Base-by-base conservation (phyloP, 2,329 filamentous ascomycete species). In the Sclerotinia spermophila region DNA sequence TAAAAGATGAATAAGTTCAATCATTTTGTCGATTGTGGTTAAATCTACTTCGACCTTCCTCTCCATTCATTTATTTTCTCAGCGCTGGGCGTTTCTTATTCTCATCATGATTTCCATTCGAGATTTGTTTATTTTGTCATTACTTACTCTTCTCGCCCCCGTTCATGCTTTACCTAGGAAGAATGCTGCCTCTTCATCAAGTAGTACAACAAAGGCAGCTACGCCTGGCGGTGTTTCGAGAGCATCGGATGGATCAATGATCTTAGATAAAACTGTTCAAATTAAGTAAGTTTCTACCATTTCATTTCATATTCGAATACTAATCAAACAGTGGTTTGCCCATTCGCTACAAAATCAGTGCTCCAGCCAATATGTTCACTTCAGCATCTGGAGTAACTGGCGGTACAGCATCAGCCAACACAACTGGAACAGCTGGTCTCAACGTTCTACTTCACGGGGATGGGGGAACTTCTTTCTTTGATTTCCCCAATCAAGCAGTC, bases 401-500 rank as follows among this genome's bases (percentile, higher is more conserved):
- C 48, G 85, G 76, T 11, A 71, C 77, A 15, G 73, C 76, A 65
- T 33, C 80, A 78, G 66, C 72, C 58, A 76, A 75, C 42, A 71
- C 76, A 33, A 74, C 74, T 0, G 82, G 83, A 7, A 73, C 79
- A 10, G 79, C 86, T 42, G 85, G 85, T 65, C 80, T 86, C 10
- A 88, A 88, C 74, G 83, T 89, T 21, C 82, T 89, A 48, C 82
- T 89, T 5, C 86, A 89, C 76, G 86, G 86, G 65, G 86, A 89
- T 76, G 86, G 86, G 56, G 86, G 86, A 10, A 84, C 87, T 74
- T 86, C 84, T 19, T 75, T 93, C 90, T 77, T 97, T 93, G n/a
- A 98, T 84, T 60, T 97, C 87, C 72, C 86, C 87, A 80, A 93
- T 91, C 45, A 97, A 82, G 5, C 91, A 88, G 75, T 96, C 90